Conservation (phyloP, 495 filamentous ascomycete genomes). For the Beverwykella pulmonaria region DNA sequence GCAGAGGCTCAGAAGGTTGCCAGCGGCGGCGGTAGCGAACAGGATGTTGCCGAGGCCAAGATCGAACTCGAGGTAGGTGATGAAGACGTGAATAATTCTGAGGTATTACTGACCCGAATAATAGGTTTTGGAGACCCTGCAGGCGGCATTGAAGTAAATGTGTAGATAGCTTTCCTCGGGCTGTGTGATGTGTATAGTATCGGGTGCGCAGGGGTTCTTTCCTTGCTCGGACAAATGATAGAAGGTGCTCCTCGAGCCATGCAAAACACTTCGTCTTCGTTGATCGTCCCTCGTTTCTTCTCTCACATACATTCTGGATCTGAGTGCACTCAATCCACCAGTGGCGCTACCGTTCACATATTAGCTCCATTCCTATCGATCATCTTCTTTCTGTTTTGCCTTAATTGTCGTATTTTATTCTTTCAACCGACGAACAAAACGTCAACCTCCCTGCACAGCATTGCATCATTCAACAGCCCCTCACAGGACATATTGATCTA, state of each 20-base stretch:
- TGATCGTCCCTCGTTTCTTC: conserved; percentile 7
- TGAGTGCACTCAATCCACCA: conserved; percentile 30
- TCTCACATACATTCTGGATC: not conserved
- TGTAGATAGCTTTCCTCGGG: conserved; percentile 34
- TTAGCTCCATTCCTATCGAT: conserved; percentile 31
- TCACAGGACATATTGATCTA: not conserved
- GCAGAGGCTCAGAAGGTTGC: conserved; percentile 94
- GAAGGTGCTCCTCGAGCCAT: conserved; percentile 28
- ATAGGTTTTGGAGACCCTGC: conserved; percentile 51
- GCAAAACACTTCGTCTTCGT: conserved; percentile 13
- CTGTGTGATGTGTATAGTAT: conserved; percentile 35
- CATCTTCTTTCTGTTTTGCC: not conserved
- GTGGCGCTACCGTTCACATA: conserved; percentile 21
- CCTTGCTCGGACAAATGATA: conserved; percentile 28
- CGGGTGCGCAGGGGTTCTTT: conserved; percentile 11
- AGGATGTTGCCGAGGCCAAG: conserved; percentile 97
- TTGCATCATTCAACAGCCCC: not conserved
- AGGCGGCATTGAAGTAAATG: conserved; percentile 51
- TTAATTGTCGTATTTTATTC: not conserved
- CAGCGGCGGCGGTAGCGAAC: conserved; percentile 86
- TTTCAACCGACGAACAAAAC: conserved; percentile 11
- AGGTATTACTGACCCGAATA: not conserved
- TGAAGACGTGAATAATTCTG: not conserved
- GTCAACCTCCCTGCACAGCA: conserved; percentile 1
- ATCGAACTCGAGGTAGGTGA: conserved; percentile 89